Evolutionary conservation across 768 basidiomycete species (phyloP).

Genomic region (Kwoniella heveanensis): DNA sequence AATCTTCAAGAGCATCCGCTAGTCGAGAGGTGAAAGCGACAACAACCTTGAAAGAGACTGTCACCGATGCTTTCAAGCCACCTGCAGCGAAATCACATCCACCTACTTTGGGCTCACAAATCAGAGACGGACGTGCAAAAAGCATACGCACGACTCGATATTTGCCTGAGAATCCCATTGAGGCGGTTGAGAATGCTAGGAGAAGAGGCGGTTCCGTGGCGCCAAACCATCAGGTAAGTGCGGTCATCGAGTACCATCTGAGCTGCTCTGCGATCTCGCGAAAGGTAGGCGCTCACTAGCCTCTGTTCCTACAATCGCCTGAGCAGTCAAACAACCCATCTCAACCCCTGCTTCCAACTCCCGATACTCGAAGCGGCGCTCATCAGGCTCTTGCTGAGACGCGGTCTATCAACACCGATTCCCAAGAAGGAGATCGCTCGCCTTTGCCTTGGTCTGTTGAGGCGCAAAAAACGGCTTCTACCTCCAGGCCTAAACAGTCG

Average conservation of each 20-base stretch:
- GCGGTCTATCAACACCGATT: not conserved
- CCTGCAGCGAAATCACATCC: not conserved
- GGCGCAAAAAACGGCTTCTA: not conserved
- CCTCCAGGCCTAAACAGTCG: not conserved
- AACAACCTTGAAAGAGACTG: not conserved
- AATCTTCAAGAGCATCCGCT: not conserved
- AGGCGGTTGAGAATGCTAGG: no score
- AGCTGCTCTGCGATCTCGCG: no score
- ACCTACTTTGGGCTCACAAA: not conserved
- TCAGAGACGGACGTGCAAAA: not conserved
- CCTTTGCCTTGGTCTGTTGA: not conserved
- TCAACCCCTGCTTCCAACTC: no score
- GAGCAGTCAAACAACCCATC: no score
- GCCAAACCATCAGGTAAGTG: not conserved
- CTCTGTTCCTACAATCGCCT: no score
- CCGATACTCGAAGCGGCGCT: no score
- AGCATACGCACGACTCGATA: not conserved
- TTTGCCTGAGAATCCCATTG: no score
- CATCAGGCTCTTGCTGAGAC: no score
- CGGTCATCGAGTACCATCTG: no score
- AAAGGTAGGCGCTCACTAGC: no score
- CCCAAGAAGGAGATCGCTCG: not conserved
- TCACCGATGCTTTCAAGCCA: not conserved
- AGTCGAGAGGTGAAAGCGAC: not conserved
- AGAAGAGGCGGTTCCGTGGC: not conserved